Percentiles rank a stretch among this genome's conserved stretches.
Evolutionary conservation across 352 stramenopile genomes (phyloP).

Genomic region (Phytophthora meadii): DNA sequence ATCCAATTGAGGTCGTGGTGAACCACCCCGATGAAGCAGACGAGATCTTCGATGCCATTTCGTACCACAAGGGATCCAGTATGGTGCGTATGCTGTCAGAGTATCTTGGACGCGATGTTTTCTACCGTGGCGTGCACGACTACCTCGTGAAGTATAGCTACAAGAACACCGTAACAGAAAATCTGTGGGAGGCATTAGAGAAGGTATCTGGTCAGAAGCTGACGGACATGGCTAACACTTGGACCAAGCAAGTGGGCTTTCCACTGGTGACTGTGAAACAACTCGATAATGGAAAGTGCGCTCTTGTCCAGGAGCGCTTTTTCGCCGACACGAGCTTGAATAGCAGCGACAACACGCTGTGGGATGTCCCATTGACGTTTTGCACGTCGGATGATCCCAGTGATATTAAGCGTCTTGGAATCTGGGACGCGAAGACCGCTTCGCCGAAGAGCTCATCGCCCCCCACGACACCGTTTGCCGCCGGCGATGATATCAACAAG

Average conservation of each 20-base stretch:
- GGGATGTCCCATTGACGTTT: constrained; percentile 89
- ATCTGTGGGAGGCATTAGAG: constrained; percentile 96
- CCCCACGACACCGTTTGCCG: constrained; percentile 45
- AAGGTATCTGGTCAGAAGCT: constrained; percentile 91
- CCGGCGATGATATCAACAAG: constrained; percentile 87
- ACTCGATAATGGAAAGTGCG: constrained; percentile 66
- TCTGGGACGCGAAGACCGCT: constrained; percentile 70
- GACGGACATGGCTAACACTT: constrained; percentile 92
- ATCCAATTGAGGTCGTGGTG: constrained; percentile 96
- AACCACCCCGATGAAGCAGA: constrained; percentile 94
- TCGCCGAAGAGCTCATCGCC: constrained; percentile 20
- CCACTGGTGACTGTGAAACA: constrained; percentile 89
- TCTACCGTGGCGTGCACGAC: constrained; percentile 87
- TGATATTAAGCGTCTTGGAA: constrained; percentile 61
- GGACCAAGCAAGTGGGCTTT: constrained; percentile 96
- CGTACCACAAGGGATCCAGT: constrained; percentile 93
- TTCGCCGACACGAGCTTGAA: constrained; percentile 87
- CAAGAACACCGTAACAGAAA: constrained; percentile 94
- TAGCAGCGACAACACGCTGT: constrained; percentile 74
- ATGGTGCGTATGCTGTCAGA: constrained; percentile 81
- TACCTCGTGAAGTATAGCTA: constrained; percentile 97
- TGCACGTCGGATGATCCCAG: constrained; percentile 54
- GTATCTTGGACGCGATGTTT: constrained; percentile 71
- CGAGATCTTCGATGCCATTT: constrained; percentile 98
- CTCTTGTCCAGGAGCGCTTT: constrained; percentile 94